Conservation (phyloP, 1,284 basidiomycete genomes). For the Ceratobasidium papillatum region DNA sequence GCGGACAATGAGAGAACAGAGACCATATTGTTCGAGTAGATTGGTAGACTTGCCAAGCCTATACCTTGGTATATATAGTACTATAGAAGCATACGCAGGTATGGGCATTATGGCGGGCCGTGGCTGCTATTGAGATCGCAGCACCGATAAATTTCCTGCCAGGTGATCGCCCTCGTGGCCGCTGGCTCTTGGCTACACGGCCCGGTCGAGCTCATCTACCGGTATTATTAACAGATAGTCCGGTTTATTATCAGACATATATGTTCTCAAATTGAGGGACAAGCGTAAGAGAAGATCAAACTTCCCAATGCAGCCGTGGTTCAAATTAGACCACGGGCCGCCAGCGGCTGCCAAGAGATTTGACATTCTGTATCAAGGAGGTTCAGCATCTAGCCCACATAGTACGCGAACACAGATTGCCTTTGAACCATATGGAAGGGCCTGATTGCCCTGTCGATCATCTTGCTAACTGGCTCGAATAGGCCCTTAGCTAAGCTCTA, state of each 20-base stretch:
- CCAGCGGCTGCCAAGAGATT: not conserved
- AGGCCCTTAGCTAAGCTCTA: not conserved
- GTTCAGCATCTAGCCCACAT: not conserved
- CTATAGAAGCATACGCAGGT: not conserved
- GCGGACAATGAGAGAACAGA: not conserved
- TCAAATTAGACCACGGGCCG: conserved; percentile 10
- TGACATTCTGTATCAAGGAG: not conserved
- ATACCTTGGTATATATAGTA: not conserved
- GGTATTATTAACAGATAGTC: not conserved
- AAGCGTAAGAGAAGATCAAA: not conserved
- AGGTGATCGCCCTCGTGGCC: conserved; percentile 1
- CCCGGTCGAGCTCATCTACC: not conserved
- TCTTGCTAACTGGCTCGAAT: not conserved
- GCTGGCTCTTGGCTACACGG: conserved; percentile 5
- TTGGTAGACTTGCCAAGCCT: not conserved
- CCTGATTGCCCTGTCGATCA: not conserved
- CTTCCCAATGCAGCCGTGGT: not conserved
- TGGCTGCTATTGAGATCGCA: not conserved
- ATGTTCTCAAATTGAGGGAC: not conserved
- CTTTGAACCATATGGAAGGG: not conserved
- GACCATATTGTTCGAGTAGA: not conserved
- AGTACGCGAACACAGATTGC: not conserved
- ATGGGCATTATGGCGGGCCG: not conserved
- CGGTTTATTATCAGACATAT: not conserved
- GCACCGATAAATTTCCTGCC: not conserved